These are phyloP conservation scores for Apiotrichum gracile DNA, from an alignment of 1,284 basidiomycete genomes.

Conservation along the genomic window DNA sequence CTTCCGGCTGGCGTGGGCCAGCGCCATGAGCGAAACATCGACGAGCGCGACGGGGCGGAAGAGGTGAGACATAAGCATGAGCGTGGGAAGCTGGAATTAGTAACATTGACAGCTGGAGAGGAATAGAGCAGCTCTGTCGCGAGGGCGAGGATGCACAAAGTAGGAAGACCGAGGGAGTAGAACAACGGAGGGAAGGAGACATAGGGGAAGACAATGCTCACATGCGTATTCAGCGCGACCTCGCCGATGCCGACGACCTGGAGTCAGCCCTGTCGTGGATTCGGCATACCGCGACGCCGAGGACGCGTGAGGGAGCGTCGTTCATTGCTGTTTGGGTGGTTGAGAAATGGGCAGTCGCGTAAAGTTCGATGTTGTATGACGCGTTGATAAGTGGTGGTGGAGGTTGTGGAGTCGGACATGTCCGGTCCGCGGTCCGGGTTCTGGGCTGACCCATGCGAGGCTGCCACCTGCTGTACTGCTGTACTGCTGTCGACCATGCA, in stretches of 20 bases:
- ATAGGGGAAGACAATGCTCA: background rate
- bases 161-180: no score
- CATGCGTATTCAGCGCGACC: slow-evolving; percentile 12
- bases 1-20: slow-evolving; percentile 34
- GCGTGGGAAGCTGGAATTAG: slow-evolving; percentile 15
- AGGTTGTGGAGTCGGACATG: no score
- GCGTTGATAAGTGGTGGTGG: no score
- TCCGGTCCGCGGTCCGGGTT: no score
- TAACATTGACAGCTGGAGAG: background rate
- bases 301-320: background rate
- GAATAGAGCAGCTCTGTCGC: no score
- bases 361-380: no score
- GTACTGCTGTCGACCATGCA: no score
- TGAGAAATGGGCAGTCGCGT: background rate
- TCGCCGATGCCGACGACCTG: slow-evolving; percentile 15
- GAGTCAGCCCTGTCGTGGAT: background rate
- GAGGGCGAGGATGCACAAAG: background rate
- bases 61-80: slow-evolving; percentile 16
- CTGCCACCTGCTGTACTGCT: no score
- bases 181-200: no score
- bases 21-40: slow-evolving; percentile 32
- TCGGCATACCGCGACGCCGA: background rate
- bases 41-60: slow-evolving; percentile 32
- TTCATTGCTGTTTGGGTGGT: background rate
- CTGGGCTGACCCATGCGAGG: no score